Conservation (phyloP, 768 basidiomycete genomes). For the Russula emetica region DNA sequence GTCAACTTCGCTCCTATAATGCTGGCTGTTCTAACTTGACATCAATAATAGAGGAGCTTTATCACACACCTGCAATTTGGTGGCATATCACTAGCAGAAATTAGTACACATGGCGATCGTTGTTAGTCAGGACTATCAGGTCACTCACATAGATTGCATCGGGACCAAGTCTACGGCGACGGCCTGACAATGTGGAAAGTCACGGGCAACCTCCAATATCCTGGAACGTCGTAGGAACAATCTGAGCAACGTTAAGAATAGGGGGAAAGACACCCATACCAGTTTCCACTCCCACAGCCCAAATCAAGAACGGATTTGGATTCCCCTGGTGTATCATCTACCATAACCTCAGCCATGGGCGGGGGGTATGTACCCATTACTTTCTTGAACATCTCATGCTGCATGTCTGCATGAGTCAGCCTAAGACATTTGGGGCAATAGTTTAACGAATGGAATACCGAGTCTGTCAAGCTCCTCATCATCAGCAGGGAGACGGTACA, state of each 20-base stretch:
- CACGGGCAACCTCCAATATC: slow-evolving; percentile 70
- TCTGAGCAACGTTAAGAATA: neutral
- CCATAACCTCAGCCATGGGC: slow-evolving; percentile 54
- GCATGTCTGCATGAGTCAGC: slow-evolving; percentile 47
- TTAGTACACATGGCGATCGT: slow-evolving; percentile 25
- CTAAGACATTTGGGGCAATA: neutral
- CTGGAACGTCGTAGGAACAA: slow-evolving; percentile 37
- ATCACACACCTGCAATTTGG: slow-evolving; percentile 57
- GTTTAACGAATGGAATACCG: slow-evolving; percentile 38
- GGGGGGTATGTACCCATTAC: slow-evolving; percentile 66
- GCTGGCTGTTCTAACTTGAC: slow-evolving; percentile 12
- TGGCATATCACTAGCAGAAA: slow-evolving; percentile 52
- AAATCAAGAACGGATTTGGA: slow-evolving; percentile 65
- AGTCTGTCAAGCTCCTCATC: slow-evolving; percentile 70
- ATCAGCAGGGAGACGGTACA: slow-evolving; percentile 75
- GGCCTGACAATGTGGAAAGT: slow-evolving; percentile 63
- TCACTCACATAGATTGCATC: slow-evolving; percentile 64
- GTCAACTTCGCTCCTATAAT: slow-evolving; percentile 69
- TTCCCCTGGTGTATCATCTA: slow-evolving; percentile 52
- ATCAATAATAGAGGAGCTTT: neutral
- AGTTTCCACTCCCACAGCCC: slow-evolving; percentile 75
- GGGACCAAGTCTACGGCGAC: slow-evolving; percentile 80
- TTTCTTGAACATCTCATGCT: slow-evolving; percentile 60
- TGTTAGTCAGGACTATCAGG: slow-evolving; percentile 14
- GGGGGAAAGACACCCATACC: slow-evolving; percentile 41